Conservation (phyloP, 2,329 filamentous ascomycete species). For the Stagonosporopsis tanaceti region DNA sequence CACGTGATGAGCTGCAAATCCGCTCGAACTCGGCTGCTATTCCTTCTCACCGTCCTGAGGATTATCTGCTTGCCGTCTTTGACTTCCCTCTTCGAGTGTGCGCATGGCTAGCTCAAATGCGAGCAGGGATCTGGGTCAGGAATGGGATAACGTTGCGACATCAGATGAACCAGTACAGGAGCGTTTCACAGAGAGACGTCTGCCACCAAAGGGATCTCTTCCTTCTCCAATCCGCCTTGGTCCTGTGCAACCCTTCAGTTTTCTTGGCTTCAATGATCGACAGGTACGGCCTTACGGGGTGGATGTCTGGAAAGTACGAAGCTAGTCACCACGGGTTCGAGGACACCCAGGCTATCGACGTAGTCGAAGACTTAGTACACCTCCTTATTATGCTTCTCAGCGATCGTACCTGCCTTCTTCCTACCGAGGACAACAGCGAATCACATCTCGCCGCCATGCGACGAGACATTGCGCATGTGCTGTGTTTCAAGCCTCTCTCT, state of each 20-base stretch:
- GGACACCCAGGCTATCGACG: conserved; percentile 85
- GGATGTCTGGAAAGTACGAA: conserved; percentile 85
- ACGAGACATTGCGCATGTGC: conserved; percentile 88
- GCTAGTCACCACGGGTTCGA: conserved; percentile 73
- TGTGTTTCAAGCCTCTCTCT: conserved; percentile 95
- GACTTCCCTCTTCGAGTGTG: conserved; percentile 94
- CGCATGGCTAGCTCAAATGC: conserved; percentile 97
- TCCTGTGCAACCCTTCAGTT: conserved; percentile 81
- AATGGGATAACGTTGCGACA: conserved; percentile 96
- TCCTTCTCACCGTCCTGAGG: conserved; percentile 70
- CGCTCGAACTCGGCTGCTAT: conserved; percentile 67
- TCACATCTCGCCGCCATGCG: conserved; percentile 76
- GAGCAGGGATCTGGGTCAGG: conserved; percentile 97
- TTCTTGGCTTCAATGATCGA: conserved; percentile 91
- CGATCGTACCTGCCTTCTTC: conserved; percentile 82
- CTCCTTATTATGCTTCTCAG: conserved; percentile 89
- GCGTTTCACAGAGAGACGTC: conserved; percentile 87
- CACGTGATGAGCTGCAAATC: conserved; percentile 72
- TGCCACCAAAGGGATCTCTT: conserved; percentile 96
- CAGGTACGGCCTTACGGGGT: conserved; percentile 85
- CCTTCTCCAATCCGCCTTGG: conserved; percentile 87
- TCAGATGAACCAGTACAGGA: conserved; percentile 92
- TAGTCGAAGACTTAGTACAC: conserved; percentile 95
- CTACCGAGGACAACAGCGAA: conserved; percentile 69
- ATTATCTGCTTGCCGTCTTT: conserved; percentile 85